These are phyloP conservation scores for Geotrichum carabidarum DNA, from an alignment of 1,139 yeast genomes.

Conservation along the genomic window DNA sequence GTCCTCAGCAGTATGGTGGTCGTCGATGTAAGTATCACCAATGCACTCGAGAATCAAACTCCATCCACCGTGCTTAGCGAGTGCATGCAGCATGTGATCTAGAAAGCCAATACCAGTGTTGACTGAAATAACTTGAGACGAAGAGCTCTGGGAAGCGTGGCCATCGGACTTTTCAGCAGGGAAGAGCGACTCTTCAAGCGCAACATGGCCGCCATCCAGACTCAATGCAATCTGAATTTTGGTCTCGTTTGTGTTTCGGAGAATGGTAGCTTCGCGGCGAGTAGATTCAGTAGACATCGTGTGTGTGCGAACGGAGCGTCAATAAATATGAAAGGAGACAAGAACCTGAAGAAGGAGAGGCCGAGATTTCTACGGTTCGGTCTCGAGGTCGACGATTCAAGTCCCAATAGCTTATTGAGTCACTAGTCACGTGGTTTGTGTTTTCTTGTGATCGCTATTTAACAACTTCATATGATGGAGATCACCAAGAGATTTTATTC, in stretches of 20 bases:
- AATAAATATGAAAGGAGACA: not conserved
- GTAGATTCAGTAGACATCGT: slow-evolving; percentile 3
- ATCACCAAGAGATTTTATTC: too few species aligned
- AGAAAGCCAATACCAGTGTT: slow-evolving; percentile 92
- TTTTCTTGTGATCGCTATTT: not conserved
- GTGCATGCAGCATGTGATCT: slow-evolving; percentile 95
- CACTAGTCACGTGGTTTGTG: not conserved
- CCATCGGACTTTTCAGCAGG: slow-evolving; percentile 34
- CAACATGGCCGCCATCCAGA: slow-evolving; percentile 75
- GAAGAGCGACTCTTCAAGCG: slow-evolving; percentile 51
- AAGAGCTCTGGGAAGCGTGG: slow-evolving; percentile 60
- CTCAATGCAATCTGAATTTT: slow-evolving; percentile 81
- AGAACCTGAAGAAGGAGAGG: not conserved
- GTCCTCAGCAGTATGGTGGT: slow-evolving; percentile 95
- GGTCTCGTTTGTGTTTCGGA: slow-evolving; percentile 85
- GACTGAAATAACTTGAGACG: slow-evolving; percentile 67
- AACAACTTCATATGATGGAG: too few species aligned
- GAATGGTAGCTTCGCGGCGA: slow-evolving; percentile 49
- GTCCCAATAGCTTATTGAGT: not conserved
- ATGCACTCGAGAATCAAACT: slow-evolving; percentile 80
- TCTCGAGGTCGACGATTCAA: not conserved
- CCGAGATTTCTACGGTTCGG: not conserved
- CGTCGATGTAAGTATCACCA: slow-evolving; percentile 94
- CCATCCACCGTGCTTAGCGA: slow-evolving; percentile 97
- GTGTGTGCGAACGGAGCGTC: not conserved